These are phyloP conservation scores for California macrophylla DNA, from an alignment of 441 rosid genomes.

Conservation along the genomic window DNA sequence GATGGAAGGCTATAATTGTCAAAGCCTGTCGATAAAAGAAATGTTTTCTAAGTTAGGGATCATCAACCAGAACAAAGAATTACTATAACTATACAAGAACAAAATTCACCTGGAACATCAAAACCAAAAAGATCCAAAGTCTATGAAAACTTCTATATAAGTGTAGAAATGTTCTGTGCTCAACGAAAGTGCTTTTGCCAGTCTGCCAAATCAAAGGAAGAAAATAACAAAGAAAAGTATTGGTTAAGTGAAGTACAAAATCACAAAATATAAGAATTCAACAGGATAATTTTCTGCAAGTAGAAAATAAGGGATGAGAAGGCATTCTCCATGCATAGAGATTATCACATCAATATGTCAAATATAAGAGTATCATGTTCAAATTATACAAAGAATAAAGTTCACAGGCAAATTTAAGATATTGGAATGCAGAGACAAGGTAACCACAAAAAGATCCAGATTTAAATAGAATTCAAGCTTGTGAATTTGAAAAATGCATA, in stretches of 20 bases:
- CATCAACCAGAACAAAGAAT: constrained; percentile 6
- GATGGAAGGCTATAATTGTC: constrained; percentile 78
- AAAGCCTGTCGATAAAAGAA: constrained; percentile 47
- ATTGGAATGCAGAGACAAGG: background rate
- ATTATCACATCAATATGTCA: constrained; percentile 1
- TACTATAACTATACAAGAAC: constrained; percentile 12
- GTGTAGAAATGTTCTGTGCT: constrained; percentile 98
- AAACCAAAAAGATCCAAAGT: constrained; percentile 88
- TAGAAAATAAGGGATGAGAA: background rate
- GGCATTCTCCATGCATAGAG: background rate
- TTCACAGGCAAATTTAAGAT: constrained; percentile 5
- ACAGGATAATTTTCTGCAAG: background rate
- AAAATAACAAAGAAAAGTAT: background rate
- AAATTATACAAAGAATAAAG: background rate
- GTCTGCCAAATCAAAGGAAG: constrained; percentile 42
- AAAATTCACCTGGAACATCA: constrained; percentile 87
- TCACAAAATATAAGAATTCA: constrained; percentile 5
- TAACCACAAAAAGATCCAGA: constrained; percentile 1
- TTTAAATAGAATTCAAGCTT: background rate
- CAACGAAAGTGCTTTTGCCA: constrained; percentile 94
- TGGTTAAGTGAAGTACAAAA: background rate
- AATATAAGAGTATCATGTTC: background rate
- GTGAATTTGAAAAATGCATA: background rate
- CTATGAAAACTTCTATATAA: constrained; percentile 91
- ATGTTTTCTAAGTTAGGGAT: constrained; percentile 16